phyloP scores from a whole-genome alignment of 2,329 filamentous ascomycete genomes.

The Lasiodiplodia sp. region DNA sequence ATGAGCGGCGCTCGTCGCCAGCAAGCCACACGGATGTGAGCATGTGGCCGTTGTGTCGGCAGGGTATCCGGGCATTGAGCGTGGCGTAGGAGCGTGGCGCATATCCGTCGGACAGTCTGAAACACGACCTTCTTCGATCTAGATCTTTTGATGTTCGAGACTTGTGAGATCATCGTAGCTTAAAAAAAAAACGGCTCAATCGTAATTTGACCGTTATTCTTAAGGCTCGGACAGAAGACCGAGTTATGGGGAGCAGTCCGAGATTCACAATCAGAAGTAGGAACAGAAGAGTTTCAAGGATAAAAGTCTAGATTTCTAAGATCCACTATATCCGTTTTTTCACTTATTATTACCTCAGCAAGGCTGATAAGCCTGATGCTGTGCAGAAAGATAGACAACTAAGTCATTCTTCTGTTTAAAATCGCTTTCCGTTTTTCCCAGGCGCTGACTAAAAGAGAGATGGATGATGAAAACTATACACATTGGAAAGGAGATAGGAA shows the following conservation, averaged over 20 bases:
- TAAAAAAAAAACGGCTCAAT: background rate
- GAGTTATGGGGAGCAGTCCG: background rate
- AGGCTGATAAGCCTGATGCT: background rate
- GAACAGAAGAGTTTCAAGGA: background rate
- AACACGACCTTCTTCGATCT: background rate
- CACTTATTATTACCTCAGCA: background rate
- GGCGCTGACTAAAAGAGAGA: constrained; percentile 7
- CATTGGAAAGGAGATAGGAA: constrained; percentile 4
- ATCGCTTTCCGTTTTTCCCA: constrained; percentile 27
- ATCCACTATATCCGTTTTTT: background rate
- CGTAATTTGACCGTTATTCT: background rate
- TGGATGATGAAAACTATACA: constrained; percentile 1
- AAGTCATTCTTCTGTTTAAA: background rate
- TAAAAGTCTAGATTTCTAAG: background rate
- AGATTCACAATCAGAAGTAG: background rate
- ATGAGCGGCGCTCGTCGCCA: background rate
- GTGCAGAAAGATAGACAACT: background rate
- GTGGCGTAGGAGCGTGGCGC: background rate
- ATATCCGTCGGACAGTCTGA: background rate
- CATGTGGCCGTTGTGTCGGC: background rate
- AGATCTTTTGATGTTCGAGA: background rate
- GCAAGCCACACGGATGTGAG: background rate
- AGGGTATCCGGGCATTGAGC: background rate
- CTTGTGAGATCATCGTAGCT: background rate
- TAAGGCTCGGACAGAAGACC: background rate